phyloP scores from a whole-genome alignment of 495 filamentous ascomycete species.

The Penicillium psychrofluorescens region DNA sequence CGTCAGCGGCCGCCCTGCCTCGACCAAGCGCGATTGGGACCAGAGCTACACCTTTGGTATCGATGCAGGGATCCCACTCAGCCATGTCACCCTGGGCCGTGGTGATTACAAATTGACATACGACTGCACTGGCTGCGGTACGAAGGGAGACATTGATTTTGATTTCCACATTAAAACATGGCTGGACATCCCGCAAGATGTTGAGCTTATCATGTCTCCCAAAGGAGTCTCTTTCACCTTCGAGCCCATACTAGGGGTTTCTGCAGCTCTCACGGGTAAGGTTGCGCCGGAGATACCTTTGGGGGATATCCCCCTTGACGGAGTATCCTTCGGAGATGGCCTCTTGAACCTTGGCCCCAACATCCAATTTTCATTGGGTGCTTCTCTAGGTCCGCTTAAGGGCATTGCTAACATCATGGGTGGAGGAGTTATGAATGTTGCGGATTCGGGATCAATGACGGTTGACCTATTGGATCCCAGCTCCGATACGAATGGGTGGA shows the following conservation, averaged over 20 bases:
- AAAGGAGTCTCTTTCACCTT: constrained; percentile 20
- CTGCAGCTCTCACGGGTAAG: constrained; percentile 18
- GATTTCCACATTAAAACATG: constrained; percentile 21
- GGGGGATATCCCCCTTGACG: constrained; percentile 23
- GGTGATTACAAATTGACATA: constrained; percentile 9
- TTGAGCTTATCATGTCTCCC: constrained; percentile 17
- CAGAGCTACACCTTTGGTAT: constrained; percentile 21
- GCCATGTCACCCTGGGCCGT: constrained; percentile 5
- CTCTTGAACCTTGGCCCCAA: constrained; percentile 28
- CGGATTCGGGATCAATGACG: constrained; percentile 18
- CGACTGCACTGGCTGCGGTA: constrained; percentile 20
- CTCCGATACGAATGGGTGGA: constrained; percentile 22
- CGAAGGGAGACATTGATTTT: constrained; percentile 27
- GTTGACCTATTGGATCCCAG: constrained; percentile 21
- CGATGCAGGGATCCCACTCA: constrained; percentile 16
- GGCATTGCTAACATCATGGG: constrained; percentile 17
- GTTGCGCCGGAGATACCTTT: too few species aligned
- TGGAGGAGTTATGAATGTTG: constrained; percentile 15
- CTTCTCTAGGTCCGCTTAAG: constrained; percentile 15
- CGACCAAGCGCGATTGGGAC: constrained; percentile 16
- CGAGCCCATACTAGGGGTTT: constrained; percentile 15
- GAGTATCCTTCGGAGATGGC: constrained; percentile 19
- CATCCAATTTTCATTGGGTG: constrained; percentile 22
- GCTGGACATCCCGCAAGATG: constrained; percentile 15
- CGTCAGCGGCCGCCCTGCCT: constrained; percentile 13